Evolutionary conservation across 2,329 filamentous ascomycete genomes (phyloP).

Genomic region (Sporothrix pallida): DNA sequence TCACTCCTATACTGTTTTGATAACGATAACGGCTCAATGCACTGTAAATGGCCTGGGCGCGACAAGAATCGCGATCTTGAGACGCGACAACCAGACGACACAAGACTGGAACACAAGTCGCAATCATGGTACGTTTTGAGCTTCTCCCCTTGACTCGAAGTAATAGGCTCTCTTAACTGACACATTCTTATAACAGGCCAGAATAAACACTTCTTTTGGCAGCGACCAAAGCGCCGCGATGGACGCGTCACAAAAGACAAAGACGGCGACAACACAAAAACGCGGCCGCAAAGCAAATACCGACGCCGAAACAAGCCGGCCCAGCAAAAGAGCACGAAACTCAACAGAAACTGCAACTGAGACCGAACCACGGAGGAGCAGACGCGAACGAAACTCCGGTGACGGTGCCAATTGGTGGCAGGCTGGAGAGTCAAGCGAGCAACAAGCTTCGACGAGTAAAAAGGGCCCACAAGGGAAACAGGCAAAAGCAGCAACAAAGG

Average conservation of each 20-base stretch:
- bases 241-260: conserved; percentile 18
- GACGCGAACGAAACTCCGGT: conserved; percentile 36
- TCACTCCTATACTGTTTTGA: neutral
- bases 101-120: neutral
- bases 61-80: conserved; percentile 19
- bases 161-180: neutral
- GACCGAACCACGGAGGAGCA: conserved; percentile 34
- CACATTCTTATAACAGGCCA: neutral
- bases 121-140: conserved; percentile 22
- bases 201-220: conserved; percentile 32
- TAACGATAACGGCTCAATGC: conserved; percentile 16
- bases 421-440: neutral
- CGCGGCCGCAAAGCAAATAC: neutral
- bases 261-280: neutral
- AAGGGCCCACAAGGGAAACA: conserved; percentile 3
- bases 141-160: too few relatives aligned
- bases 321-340: conserved; percentile 30
- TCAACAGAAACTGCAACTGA: neutral
- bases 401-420: conserved; percentile 32
- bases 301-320: neutral
- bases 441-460: neutral
- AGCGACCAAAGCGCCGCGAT: conserved; percentile 2
- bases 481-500: too few relatives aligned
- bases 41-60: conserved; percentile 13
- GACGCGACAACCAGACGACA: conserved; percentile 19